phyloP scores from a whole-genome alignment of 1,139 yeast species.

The Trichomonascaceae sp. region DNA sequence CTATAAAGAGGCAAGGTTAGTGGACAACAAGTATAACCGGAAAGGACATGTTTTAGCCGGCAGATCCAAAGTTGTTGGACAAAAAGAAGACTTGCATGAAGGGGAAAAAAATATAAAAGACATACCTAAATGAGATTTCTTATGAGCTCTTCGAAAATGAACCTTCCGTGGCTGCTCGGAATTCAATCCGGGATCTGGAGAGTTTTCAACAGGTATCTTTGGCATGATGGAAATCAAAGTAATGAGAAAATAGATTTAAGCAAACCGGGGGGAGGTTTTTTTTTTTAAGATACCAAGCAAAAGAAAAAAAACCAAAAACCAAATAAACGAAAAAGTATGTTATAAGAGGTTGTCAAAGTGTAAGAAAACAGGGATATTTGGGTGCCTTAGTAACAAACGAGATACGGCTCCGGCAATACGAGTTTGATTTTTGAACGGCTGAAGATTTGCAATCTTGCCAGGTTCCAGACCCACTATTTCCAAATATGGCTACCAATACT shows the following conservation, averaged over 20 bases:
- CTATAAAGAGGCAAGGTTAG: slow-evolving; percentile 21
- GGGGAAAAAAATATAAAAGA: neutral
- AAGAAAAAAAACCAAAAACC: neutral
- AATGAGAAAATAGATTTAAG: neutral
- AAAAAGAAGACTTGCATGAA: no score
- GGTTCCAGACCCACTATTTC: neutral
- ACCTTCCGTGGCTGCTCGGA: slow-evolving; percentile 8
- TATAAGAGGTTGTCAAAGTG: neutral
- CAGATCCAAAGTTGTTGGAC: no score
- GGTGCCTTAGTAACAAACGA: neutral
- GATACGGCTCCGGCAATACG: neutral
- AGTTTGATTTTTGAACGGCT: neutral
- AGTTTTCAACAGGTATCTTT: neutral
- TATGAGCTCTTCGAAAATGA: slow-evolving; percentile 46
- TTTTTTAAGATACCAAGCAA: no score
- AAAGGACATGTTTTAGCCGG: neutral
- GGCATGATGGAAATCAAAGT: neutral
- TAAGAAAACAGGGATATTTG: neutral
- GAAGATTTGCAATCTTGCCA: neutral
- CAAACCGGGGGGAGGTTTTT: no score
- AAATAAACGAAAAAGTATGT: neutral
- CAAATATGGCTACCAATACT: neutral
- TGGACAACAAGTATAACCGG: slow-evolving; percentile 1
- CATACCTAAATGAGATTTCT: slow-evolving; percentile 49
- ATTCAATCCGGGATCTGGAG: neutral